These are phyloP conservation scores for Umbelopsis isabellina DNA, from an alignment of 192 early-diverging fungal species.

Conservation along the genomic window DNA sequence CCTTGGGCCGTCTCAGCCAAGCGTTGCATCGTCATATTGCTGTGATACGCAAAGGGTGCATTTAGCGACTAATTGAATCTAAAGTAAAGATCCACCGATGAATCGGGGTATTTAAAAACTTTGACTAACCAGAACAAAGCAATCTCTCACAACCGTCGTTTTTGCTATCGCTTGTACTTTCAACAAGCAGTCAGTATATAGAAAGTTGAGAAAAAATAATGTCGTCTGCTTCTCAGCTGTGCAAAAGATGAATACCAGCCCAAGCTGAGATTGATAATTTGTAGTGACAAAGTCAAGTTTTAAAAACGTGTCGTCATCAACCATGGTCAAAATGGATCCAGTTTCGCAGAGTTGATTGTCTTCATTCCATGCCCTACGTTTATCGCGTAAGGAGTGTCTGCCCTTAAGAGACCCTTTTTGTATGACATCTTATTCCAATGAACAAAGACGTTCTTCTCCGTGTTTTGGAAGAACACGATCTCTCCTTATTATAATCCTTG, in stretches of 20 bases:
- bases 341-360: too few relatives aligned
- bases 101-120: background rate
- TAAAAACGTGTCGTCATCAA: too few relatives aligned
- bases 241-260: too few relatives aligned
- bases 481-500: slow-evolving; percentile 2
- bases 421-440: too few relatives aligned
- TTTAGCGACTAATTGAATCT: background rate
- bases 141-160: background rate
- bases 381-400: too few relatives aligned
- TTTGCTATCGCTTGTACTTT: background rate
- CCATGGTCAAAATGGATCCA: too few relatives aligned
- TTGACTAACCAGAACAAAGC: slow-evolving; percentile 7
- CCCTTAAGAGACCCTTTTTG: too few relatives aligned
- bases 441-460: too few relatives aligned
- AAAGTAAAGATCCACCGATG: background rate
- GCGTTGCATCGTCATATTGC: slow-evolving; percentile 22
- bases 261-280: background rate
- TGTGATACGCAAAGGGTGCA: background rate
- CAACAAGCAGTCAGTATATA: slow-evolving; percentile 1
- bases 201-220: slow-evolving; percentile 13
- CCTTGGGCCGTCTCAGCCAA: slow-evolving; percentile 15
- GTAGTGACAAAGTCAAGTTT: too few relatives aligned
- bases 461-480: background rate
- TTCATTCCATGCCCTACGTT: too few relatives aligned
- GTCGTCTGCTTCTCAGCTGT: too few relatives aligned